Evolutionary conservation across 306 rosid species (phyloP).

Genomic region (Mucuna pruriens): DNA sequence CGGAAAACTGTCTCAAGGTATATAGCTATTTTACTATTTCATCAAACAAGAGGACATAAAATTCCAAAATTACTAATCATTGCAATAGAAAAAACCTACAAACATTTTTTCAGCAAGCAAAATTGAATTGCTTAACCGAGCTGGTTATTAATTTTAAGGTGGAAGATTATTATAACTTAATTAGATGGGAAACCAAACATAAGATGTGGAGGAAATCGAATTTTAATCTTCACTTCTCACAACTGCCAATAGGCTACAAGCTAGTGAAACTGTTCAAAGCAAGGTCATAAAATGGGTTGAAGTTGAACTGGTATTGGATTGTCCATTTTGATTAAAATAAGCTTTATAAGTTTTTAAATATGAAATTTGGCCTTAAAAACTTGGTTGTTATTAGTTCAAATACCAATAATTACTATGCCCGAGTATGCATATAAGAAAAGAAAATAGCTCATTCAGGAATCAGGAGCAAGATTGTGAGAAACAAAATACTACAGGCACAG

Average conservation of each 20-base stretch:
- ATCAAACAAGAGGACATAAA: neutral
- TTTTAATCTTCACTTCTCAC: neutral
- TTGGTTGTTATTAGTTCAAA: neutral
- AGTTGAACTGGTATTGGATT: neutral
- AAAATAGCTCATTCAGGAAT: neutral
- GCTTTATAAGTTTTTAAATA: neutral
- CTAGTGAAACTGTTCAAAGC: neutral
- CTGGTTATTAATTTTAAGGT: neutral
- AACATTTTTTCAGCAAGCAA: neutral
- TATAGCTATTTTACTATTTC: neutral
- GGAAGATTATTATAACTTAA: neutral
- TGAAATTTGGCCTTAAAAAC: neutral
- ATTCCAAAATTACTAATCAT: neutral
- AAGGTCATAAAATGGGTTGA: neutral
- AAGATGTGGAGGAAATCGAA: neutral
- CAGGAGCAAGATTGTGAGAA: neutral
- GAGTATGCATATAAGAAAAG: neutral
- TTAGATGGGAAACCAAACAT: neutral
- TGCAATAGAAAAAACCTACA: neutral
- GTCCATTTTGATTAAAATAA: neutral
- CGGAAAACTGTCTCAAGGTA: neutral
- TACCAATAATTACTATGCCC: neutral
- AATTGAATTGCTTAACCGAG: neutral
- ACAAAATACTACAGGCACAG: neutral
- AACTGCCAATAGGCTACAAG: neutral